phyloP scores from a whole-genome alignment of 805 yeast species.

The Maudiozyma serrabonitensis region DNA sequence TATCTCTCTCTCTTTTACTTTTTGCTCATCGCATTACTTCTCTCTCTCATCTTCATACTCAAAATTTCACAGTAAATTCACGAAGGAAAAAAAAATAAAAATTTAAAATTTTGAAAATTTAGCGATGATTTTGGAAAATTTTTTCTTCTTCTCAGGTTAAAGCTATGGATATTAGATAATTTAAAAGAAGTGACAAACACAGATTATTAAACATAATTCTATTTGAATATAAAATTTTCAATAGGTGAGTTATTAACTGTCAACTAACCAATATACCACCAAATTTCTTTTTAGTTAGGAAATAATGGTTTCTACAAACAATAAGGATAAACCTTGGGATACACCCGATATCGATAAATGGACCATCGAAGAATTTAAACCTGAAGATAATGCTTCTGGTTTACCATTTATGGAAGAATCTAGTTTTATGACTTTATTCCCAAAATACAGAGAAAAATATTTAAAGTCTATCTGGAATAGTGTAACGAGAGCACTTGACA shows the following conservation, averaged over 20 bases:
- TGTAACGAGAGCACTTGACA: slow-evolving; percentile 69
- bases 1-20: too few species aligned
- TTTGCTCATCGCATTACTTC: too few species aligned
- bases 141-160: background rate
- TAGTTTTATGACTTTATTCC: slow-evolving; percentile 88
- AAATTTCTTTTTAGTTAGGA: background rate
- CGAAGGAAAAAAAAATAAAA: background rate
- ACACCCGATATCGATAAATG: slow-evolving; percentile 91
- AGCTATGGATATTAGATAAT: background rate
- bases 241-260: too few species aligned
- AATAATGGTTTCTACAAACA: slow-evolving; percentile 85
- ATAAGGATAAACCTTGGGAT: slow-evolving; percentile 97
- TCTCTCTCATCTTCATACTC: background rate
- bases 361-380: slow-evolving; percentile 78
- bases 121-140: slow-evolving; percentile 1
- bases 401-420: slow-evolving; percentile 91
- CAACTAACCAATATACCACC: too few species aligned
- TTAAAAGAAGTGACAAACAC: too few species aligned
- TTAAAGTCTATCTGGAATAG: slow-evolving; percentile 88
- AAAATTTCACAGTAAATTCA: background rate
- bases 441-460: slow-evolving; percentile 90
- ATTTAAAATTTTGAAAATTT: background rate
- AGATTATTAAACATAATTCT: too few species aligned
- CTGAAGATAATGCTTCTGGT: slow-evolving; percentile 82
- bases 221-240: too few species aligned